phyloP scores from a whole-genome alignment of 2,329 filamentous ascomycete genomes.

The Phaeosphaeria sp. region DNA sequence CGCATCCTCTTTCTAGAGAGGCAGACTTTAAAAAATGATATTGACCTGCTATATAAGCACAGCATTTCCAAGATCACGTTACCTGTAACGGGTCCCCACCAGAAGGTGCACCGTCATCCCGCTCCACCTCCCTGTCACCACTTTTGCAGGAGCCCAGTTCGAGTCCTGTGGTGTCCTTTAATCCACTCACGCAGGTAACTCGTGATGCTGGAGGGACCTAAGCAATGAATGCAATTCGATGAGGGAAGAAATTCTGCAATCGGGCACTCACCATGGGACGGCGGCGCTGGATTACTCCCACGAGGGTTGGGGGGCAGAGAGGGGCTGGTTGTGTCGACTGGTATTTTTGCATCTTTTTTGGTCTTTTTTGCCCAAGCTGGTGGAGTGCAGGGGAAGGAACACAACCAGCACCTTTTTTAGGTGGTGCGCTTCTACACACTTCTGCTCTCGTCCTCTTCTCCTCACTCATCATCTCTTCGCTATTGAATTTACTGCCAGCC shows the following conservation, averaged over 20 bases:
- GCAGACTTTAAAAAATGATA: too few species aligned
- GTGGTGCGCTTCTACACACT: too few species aligned
- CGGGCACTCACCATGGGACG: slow-evolving; percentile 50
- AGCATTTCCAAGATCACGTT: background rate
- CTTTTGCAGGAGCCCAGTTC: slow-evolving; percentile 51
- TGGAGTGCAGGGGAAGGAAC: too few species aligned
- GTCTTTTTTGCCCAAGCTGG: background rate
- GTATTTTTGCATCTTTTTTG: slow-evolving; percentile 37
- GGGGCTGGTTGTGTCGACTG: slow-evolving; percentile 48
- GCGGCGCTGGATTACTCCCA: slow-evolving; percentile 51
- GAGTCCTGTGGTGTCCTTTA: slow-evolving; percentile 49
- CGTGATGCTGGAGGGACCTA: slow-evolving; percentile 51
- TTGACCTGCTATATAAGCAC: background rate
- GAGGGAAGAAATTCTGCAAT: slow-evolving; percentile 54
- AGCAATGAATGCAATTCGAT: slow-evolving; percentile 52
- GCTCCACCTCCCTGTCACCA: slow-evolving; percentile 34
- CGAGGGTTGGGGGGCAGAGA: slow-evolving; percentile 42
- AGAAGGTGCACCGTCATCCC: slow-evolving; percentile 46
- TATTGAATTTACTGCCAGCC: too few species aligned
- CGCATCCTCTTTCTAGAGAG: too few species aligned
- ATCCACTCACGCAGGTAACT: slow-evolving; percentile 50
- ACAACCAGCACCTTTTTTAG: background rate
- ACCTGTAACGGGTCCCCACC: slow-evolving; percentile 47
- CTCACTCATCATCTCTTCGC: too few species aligned
- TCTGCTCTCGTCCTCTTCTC: too few species aligned